phyloP scores from a whole-genome alignment of 208 protist species.

The Leishmania guyanensis region DNA sequence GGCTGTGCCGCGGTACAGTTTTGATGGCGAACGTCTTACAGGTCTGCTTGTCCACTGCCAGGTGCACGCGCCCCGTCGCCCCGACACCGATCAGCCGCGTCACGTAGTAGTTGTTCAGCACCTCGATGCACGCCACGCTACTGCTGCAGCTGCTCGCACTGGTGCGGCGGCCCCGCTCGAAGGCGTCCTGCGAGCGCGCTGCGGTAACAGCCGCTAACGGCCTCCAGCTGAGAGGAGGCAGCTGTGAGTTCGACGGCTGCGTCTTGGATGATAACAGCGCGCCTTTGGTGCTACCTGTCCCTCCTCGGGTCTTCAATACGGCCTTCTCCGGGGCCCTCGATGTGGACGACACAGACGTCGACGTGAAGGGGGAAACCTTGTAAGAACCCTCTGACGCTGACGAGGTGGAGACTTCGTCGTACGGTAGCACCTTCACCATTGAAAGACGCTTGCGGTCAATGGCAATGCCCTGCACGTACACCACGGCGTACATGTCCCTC shows the following conservation, averaged over 20 bases:
- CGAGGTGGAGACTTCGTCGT: constrained; percentile 10
- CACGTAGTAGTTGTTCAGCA: constrained; percentile 76
- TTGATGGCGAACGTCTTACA: constrained; percentile 51
- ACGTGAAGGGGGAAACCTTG: constrained; percentile 1
- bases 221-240: constrained; percentile 1
- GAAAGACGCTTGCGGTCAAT: constrained; percentile 11
- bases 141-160: constrained; percentile 27
- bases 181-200: constrained; percentile 7
- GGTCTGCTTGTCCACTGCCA: constrained; percentile 41
- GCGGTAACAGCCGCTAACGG: neutral
- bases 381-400: neutral
- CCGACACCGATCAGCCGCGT: constrained; percentile 47
- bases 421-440: constrained; percentile 25
- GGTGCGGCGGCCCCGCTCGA: constrained; percentile 22
- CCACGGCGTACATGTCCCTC: constrained; percentile 14
- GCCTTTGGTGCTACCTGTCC: neutral
- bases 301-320: neutral
- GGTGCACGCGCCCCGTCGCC: constrained; percentile 44
- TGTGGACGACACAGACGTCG: neutral
- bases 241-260: constrained; percentile 6
- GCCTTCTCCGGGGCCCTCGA: neutral
- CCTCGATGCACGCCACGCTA: constrained; percentile 26
- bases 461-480: neutral
- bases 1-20: constrained; percentile 28
- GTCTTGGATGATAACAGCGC: constrained; percentile 8